Conservation (phyloP, 192 early-diverging fungal genomes). For the Spinellus fusiger region DNA sequence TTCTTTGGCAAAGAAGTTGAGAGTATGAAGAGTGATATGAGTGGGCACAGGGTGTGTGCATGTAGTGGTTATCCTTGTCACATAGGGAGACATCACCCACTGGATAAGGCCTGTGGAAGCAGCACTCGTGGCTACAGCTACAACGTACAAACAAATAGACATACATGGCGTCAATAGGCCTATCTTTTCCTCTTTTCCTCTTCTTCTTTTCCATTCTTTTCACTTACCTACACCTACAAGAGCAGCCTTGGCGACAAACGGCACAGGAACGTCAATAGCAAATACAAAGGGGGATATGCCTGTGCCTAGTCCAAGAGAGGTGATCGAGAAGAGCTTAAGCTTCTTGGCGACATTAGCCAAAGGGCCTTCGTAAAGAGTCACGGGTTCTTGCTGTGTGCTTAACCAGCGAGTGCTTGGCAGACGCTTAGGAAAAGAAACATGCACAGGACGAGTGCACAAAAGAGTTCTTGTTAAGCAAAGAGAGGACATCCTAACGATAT, state of each 20-base stretch:
- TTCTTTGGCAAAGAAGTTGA: constrained; percentile 35
- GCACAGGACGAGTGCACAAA: too few relatives aligned
- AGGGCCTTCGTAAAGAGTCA: constrained; percentile 44
- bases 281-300: constrained; percentile 50
- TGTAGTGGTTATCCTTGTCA: constrained; percentile 40
- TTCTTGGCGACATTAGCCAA: constrained; percentile 42
- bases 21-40: constrained; percentile 30
- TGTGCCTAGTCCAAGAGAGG: constrained; percentile 41
- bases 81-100: constrained; percentile 53
- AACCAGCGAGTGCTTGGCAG: too few relatives aligned
- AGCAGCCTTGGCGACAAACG: constrained; percentile 36
- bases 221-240: constrained; percentile 42
- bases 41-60: background rate
- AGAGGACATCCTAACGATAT: too few relatives aligned
- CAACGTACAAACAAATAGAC: background rate
- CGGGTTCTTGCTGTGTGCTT: constrained; percentile 5
- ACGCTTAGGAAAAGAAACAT: too few relatives aligned
- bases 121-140: constrained; percentile 47
- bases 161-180: background rate
- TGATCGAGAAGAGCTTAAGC: constrained; percentile 52
- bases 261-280: constrained; percentile 44
- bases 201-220: background rate
- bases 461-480: too few relatives aligned
- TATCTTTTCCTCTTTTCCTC: background rate
- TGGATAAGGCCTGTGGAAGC: constrained; percentile 53